These are phyloP conservation scores for Polytolypa hystricis DNA, from an alignment of 2,329 filamentous ascomycete species.

Conservation along the genomic window DNA sequence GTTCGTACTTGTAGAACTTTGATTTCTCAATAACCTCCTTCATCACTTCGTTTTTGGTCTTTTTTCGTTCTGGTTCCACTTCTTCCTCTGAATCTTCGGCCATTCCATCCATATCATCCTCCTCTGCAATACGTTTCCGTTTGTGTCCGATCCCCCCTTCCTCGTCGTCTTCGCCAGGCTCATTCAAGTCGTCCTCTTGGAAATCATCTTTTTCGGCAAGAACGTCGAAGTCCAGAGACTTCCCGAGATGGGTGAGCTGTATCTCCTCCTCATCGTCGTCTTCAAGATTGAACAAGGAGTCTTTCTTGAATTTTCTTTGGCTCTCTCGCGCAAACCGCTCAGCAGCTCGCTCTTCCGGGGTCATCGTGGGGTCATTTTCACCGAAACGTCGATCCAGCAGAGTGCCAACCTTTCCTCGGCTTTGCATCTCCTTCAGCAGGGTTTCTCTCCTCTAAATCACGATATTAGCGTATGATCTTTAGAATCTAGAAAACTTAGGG, in stretches of 20 bases:
- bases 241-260: constrained; percentile 72
- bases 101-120: constrained; percentile 29
- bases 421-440: constrained; percentile 78
- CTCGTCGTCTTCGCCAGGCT: constrained; percentile 47
- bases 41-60: constrained; percentile 94
- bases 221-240: constrained; percentile 55
- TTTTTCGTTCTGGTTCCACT: constrained; percentile 68
- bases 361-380: constrained; percentile 90
- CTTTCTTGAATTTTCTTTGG: constrained; percentile 64
- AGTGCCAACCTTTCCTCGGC: constrained; percentile 80
- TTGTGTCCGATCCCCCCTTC: constrained; percentile 41
- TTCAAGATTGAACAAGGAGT: constrained; percentile 79
- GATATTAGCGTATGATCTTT: constrained; percentile 1
- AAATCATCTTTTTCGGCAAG: constrained; percentile 58
- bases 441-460: constrained; percentile 58
- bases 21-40: constrained; percentile 96
- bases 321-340: constrained; percentile 86
- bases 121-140: constrained; percentile 38
- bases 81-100: constrained; percentile 31
- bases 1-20: constrained; percentile 87
- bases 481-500: constrained; percentile 6
- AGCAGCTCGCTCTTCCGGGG: constrained; percentile 81
- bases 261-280: constrained; percentile 61
- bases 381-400: constrained; percentile 90
- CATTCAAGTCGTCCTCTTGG: constrained; percentile 59